Conservation (phyloP, 2,329 filamentous ascomycete genomes). For the Fusarium heterosporum region DNA sequence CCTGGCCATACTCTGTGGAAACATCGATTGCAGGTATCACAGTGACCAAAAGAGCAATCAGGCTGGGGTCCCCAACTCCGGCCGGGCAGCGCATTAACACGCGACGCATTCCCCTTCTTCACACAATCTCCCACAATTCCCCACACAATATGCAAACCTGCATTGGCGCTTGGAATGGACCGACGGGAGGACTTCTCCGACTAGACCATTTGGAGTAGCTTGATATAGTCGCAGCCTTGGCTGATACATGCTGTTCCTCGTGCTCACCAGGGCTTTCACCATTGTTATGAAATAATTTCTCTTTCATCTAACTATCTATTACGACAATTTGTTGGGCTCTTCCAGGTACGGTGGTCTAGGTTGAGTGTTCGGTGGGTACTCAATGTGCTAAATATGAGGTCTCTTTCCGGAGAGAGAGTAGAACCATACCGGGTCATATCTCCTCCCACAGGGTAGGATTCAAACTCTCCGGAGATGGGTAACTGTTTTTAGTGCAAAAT, state of each 20-base stretch:
- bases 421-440: slow-evolving; percentile 13
- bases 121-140: slow-evolving; percentile 39
- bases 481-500: slow-evolving; percentile 20
- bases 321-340: background rate
- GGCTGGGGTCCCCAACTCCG: slow-evolving; percentile 38
- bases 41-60: slow-evolving; percentile 9
- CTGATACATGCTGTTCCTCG: background rate
- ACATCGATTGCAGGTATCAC: slow-evolving; percentile 19
- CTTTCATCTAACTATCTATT: slow-evolving; percentile 10
- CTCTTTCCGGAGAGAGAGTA: background rate
- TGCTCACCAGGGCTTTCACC: slow-evolving; percentile 21
- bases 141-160: slow-evolving; percentile 32
- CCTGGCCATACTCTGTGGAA: slow-evolving; percentile 4
- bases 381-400: slow-evolving; percentile 9
- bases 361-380: slow-evolving; percentile 13
- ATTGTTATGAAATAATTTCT: slow-evolving; percentile 20
- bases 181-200: slow-evolving; percentile 22
- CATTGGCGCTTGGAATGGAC: slow-evolving; percentile 37
- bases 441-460: slow-evolving; percentile 14
- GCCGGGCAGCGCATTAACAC: slow-evolving; percentile 31
- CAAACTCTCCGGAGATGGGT: slow-evolving; percentile 17
- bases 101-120: slow-evolving; percentile 5
- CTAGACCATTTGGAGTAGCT: slow-evolving; percentile 17
- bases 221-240: slow-evolving; percentile 8
- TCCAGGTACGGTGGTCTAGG: slow-evolving; percentile 15